Percentiles rank a stretch among this genome's conserved stretches.
phyloP scores from a whole-genome alignment of 176 grass and related monocot genomes.

The Oryza officinalis region DNA sequence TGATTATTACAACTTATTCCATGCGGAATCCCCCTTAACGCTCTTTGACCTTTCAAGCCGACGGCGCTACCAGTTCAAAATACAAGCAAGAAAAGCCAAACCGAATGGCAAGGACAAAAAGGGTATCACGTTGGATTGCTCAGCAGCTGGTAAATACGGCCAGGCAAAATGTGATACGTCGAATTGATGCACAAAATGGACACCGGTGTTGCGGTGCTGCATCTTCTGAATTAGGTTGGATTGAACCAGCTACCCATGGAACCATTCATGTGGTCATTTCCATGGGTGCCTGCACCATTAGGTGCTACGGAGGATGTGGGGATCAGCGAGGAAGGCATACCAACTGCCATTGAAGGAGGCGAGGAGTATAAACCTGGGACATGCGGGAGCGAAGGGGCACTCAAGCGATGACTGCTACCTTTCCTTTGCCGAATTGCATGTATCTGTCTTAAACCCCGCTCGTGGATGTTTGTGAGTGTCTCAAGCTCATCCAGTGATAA shows the following conservation, averaged over 20 bases:
- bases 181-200: slow-evolving; percentile 44
- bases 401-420: slow-evolving; percentile 55
- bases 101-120: slow-evolving; percentile 56
- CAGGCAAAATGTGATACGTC: slow-evolving; percentile 41
- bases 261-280: slow-evolving; percentile 63
- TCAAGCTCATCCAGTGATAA: slow-evolving; percentile 77
- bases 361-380: slow-evolving; percentile 61
- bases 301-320: slow-evolving; percentile 59
- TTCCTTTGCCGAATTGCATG: slow-evolving; percentile 67
- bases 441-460: slow-evolving; percentile 78
- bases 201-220: slow-evolving; percentile 10
- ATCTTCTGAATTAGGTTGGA: slow-evolving; percentile 47
- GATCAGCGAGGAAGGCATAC: slow-evolving; percentile 60
- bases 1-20: slow-evolving; percentile 57
- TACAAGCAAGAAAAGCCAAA: slow-evolving; percentile 48
- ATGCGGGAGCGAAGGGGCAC: slow-evolving; percentile 47
- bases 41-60: slow-evolving; percentile 46
- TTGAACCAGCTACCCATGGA: slow-evolving; percentile 55
- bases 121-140: slow-evolving; percentile 58
- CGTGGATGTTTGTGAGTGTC: slow-evolving; percentile 77
- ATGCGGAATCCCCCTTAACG: slow-evolving; percentile 37
- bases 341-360: slow-evolving; percentile 54
- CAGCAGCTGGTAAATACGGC: slow-evolving; percentile 48
- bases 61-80: slow-evolving; percentile 53
- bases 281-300: slow-evolving; percentile 60